Evolutionary conservation across 208 protist species (phyloP), one percentile per base, ranked within the genome.

Genomic region (Phytomonas francai): DNA sequence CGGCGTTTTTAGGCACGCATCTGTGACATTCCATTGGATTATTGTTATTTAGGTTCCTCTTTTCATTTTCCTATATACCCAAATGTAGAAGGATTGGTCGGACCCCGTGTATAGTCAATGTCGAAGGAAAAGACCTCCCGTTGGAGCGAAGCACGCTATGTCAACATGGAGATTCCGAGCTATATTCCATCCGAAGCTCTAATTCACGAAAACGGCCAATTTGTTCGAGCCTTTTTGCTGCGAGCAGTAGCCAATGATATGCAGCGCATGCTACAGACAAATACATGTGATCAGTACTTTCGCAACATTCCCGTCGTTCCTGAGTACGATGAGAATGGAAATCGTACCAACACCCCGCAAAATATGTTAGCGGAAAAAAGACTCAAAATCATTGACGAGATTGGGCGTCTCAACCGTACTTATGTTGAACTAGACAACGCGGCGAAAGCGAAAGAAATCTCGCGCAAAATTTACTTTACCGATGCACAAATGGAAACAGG

Each of bases 401-500:
- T 96, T 30, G 82, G 80, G 67, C 82, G 77, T 59, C 65, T 91
- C 63, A 70, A 86, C 25, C 72, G 81, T 56, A 81, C 80, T 42
- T 81, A 87, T 62, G 79, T 80, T 4, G 85, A 93, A 45, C 69
- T 76, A 51, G 74, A 71, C 2, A 73, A 87, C 31, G 72, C 73
- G 27, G 72, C 67, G 25, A 58, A 71, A 77, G 65, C 74, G 31
- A 91, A 91, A 63, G 86, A 94, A 28, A 92, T 97, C 76, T 69
- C 86, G 25, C 84, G 85, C n/a, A 90, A 88, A 69, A 83, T 91
- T 54, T 94, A 91, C 75, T 94, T 97, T 73, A 92, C 86, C 19
- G 64, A 71, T 32, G 86, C 93, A 49, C 84, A 95, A 64, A 95
- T 96, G 78, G 84, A 93, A 28, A 89, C 79, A 63, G 87, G 88